phyloP scores from a whole-genome alignment of 2,329 filamentous ascomycete species.

The Scleromitrula shiraiana region DNA sequence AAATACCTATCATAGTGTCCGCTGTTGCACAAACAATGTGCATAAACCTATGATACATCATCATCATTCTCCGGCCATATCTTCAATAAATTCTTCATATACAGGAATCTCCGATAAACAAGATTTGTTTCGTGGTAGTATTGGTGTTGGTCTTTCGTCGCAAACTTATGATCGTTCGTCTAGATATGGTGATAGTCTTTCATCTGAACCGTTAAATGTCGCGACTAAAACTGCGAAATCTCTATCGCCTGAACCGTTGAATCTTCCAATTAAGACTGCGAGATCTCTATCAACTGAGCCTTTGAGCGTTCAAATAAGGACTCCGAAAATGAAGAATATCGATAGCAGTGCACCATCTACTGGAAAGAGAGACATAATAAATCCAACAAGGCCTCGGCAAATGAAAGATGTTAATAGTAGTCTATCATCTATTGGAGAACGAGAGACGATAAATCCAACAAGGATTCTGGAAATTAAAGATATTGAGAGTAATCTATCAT shows the following conservation, averaged over 20 bases:
- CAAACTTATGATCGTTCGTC: background rate
- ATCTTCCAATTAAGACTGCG: background rate
- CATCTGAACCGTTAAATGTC: background rate
- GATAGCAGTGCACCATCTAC: too few species aligned
- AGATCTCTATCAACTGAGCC: background rate
- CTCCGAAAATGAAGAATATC: background rate
- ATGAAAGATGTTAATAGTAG: too few species aligned
- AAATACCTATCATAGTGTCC: constrained; percentile 21
- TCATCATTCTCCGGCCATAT: constrained; percentile 5
- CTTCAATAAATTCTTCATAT: background rate
- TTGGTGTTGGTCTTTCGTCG: background rate
- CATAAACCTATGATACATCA: constrained; percentile 19
- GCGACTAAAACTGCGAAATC: too few species aligned
- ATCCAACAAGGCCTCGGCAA: too few species aligned
- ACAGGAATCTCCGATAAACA: background rate
- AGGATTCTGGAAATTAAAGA: too few species aligned
- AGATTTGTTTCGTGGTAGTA: background rate
- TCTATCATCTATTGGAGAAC: too few species aligned
- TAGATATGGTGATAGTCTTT: background rate
- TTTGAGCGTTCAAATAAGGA: background rate
- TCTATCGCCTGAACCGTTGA: background rate
- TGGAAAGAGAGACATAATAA: too few species aligned
- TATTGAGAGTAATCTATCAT: too few species aligned
- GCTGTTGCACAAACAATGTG: constrained; percentile 21
- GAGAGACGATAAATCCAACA: too few species aligned